A percentile compares a stretch with the other conserved stretches of the same genome.
These are phyloP conservation scores for Brassica rapa DNA, from an alignment of 345 rosid species.

Conservation along the genomic window DNA sequence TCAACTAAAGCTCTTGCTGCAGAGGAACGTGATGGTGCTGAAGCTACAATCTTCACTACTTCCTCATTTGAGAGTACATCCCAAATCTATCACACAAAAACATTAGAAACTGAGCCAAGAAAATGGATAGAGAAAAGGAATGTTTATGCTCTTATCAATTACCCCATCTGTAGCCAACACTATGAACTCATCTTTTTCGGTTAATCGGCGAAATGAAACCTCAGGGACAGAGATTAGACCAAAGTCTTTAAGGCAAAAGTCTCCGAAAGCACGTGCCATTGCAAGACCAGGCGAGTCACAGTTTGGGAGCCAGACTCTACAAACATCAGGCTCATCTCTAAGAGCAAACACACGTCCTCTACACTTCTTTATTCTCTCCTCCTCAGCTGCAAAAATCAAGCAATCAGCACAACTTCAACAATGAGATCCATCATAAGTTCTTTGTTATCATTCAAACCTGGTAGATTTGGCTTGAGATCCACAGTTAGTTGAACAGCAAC, in stretches of 20 bases:
- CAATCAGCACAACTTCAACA: not conserved
- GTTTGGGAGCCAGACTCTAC: constrained; percentile 96
- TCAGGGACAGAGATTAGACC: constrained; percentile 98
- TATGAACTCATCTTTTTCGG: constrained; percentile 79
- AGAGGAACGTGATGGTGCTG: constrained; percentile 65
- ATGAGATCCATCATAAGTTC: constrained; percentile 15
- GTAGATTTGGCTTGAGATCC: constrained; percentile 98
- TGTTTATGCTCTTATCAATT: not conserved
- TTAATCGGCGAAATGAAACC: constrained; percentile 60
- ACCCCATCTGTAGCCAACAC: constrained; percentile 99
- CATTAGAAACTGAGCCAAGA: not conserved
- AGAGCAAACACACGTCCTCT: constrained; percentile 96
- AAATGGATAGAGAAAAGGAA: not conserved
- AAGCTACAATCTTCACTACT: constrained; percentile 77
- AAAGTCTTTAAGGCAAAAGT: constrained; percentile 95
- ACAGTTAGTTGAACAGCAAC: constrained; percentile 91
- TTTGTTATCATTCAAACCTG: constrained; percentile 49
- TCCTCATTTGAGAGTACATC: constrained; percentile 92
- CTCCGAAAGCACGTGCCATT: constrained; percentile 99
- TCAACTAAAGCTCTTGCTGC: constrained; percentile 86
- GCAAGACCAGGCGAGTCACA: constrained; percentile 97
- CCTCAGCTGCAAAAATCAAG: constrained; percentile 62
- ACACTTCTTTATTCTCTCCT: constrained; percentile 82
- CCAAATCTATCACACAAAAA: constrained; percentile 63
- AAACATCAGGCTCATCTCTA: constrained; percentile 93